phyloP scores from a whole-genome alignment of 208 protist genomes.

The Leishmania arabica region DNA sequence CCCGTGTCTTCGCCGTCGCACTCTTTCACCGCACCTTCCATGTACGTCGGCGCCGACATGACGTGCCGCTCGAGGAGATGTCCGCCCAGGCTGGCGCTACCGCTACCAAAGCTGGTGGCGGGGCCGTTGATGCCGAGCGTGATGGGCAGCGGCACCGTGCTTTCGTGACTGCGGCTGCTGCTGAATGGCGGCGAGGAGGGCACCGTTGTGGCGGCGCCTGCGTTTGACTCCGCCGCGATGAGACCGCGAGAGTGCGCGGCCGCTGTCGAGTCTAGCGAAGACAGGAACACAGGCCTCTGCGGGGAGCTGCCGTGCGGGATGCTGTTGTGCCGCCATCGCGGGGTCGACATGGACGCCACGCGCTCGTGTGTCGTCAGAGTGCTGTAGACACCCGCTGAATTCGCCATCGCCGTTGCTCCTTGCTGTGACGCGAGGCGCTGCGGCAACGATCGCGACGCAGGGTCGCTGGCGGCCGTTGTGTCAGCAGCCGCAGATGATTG shows the following conservation, averaged over 20 bases:
- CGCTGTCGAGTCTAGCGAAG: conserved; percentile 23
- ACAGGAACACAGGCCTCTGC: conserved; percentile 29
- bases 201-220: neutral
- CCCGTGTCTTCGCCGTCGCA: conserved; percentile 1
- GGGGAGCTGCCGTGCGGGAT: conserved; percentile 28
- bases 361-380: neutral
- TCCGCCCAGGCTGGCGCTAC: neutral
- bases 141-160: neutral
- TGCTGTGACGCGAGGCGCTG: neutral
- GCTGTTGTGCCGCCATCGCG: conserved; percentile 19
- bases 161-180: neutral
- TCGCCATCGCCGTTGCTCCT: neutral
- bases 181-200: neutral
- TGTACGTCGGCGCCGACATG: conserved; percentile 17
- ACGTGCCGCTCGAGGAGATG: conserved; percentile 4
- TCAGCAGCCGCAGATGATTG: neutral
- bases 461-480: neutral
- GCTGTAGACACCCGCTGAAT: neutral
- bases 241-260: conserved; percentile 20
- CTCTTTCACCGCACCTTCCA: conserved; percentile 1
- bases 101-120: neutral
- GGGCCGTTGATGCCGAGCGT: no score
- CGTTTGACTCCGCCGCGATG: conserved; percentile 25
- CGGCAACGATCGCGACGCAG: neutral
- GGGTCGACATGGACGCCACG: neutral